Base-by-base conservation (phyloP, 805 yeast species). In the Komagataella kurtzmanii region DNA sequence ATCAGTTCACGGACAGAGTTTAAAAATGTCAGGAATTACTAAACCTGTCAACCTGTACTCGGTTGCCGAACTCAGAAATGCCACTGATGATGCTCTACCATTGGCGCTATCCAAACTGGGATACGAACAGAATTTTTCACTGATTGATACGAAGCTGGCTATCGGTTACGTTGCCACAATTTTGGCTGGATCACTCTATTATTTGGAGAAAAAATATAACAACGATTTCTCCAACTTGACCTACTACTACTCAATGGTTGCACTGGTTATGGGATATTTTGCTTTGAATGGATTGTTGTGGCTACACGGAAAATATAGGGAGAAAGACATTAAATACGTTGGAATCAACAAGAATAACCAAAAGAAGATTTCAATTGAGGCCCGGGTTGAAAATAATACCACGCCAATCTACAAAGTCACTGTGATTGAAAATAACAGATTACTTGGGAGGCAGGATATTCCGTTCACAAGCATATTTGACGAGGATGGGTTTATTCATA, bases 41-140 rank as follows among this genome's bases (percentile, higher is more conserved):
- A 52, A 55, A 49, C 61, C 62, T 24, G 59, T 66, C 43, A 65
- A 68, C 49, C 50, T 58, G 50, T 69, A 77, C 59, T 77, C 82
- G 1, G 70, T 71, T 3, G 58, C 62, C 12, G 79, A 76, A 3
- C 65, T 79, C 57, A 72, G 76, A 54, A 68, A 67, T 17, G 73
- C 75, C 44, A 64, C 73, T 14, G 83, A 79, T 58, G 83, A 78
- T 12, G 68, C 69, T 43, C 64, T 79, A 40, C 62, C 75, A 5
- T 59, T 55, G 2, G 66, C 69, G 1, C 59, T 79, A 51, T 67
- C 67, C 36, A 65, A 65, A 44, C 59, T 77, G 10, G 80, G 79
- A 3, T 79, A 68, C 56, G 62, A 63, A 10, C 79, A 79, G 58
- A 69, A 76, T 24, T 79, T 77, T 56, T 56, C 55, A 12, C 54